Conservation (phyloP, 352 stramenopile genomes). For the Pythium pyrilobum region DNA sequence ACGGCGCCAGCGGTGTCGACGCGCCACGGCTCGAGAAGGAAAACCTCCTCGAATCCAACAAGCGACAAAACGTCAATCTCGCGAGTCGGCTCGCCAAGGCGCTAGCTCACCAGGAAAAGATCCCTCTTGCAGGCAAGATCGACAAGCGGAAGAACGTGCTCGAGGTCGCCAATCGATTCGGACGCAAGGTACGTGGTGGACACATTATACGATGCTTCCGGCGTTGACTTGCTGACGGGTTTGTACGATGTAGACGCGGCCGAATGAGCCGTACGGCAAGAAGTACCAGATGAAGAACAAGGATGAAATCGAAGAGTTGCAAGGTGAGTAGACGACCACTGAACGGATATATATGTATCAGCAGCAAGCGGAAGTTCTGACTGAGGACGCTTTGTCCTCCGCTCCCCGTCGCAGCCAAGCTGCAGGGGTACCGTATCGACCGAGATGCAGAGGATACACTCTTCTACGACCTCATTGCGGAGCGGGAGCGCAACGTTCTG, state of each 20-base stretch:
- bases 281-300: slow-evolving; percentile 20
- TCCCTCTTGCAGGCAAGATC: slow-evolving; percentile 13
- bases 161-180: slow-evolving; percentile 14
- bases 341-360: too few species aligned
- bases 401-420: slow-evolving; percentile 6
- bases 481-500: slow-evolving; percentile 22
- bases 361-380: too few species aligned
- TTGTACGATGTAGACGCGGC: slow-evolving; percentile 6
- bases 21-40: slow-evolving; percentile 15
- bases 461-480: slow-evolving; percentile 15
- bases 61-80: slow-evolving; percentile 32
- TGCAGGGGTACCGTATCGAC: slow-evolving; percentile 11
- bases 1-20: slow-evolving; percentile 15
- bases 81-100: slow-evolving; percentile 27
- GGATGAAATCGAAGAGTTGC: slow-evolving; percentile 21
- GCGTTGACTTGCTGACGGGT: neutral
- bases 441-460: slow-evolving; percentile 5
- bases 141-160: slow-evolving; percentile 20
- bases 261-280: slow-evolving; percentile 18
- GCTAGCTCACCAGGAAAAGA: slow-evolving; percentile 15
- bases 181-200: slow-evolving; percentile 8
- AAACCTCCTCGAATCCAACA: slow-evolving; percentile 29
- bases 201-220: too few species aligned
- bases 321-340: too few species aligned
- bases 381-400: neutral